Evolutionary conservation across 2,329 filamentous ascomycete species (phyloP).

Genomic region (Fusarium denticulatum): DNA sequence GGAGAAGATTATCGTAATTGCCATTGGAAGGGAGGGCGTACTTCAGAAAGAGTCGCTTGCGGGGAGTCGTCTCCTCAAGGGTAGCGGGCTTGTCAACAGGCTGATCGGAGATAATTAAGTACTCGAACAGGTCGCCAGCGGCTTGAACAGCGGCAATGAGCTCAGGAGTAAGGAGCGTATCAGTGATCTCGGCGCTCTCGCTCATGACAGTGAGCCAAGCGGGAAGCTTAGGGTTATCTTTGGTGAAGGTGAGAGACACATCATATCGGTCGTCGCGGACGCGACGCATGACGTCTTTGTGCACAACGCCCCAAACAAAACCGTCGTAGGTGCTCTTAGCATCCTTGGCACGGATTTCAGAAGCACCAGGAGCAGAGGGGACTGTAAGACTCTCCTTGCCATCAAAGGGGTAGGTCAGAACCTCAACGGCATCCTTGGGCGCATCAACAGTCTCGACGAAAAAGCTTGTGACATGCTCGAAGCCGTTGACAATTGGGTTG

Average conservation of each 20-base stretch:
- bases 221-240: slow-evolving; percentile 91
- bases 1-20: slow-evolving; percentile 72
- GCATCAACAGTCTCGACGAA: slow-evolving; percentile 80
- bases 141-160: slow-evolving; percentile 80
- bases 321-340: slow-evolving; percentile 80
- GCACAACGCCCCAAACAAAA: slow-evolving; percentile 94
- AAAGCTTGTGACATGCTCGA: slow-evolving; percentile 76
- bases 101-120: slow-evolving; percentile 89
- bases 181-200: slow-evolving; percentile 94
- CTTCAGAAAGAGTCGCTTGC: slow-evolving; percentile 87
- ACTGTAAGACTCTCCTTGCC: slow-evolving; percentile 86
- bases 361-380: slow-evolving; percentile 69
- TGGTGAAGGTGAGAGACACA: slow-evolving; percentile 89
- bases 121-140: slow-evolving; percentile 83
- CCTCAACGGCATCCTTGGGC: slow-evolving; percentile 79
- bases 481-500: slow-evolving; percentile 73
- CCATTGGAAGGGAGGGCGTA: slow-evolving; percentile 73
- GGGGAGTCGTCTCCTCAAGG: slow-evolving; percentile 82
- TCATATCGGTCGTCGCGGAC: slow-evolving; percentile 95
- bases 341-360: slow-evolving; percentile 63
- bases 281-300: slow-evolving; percentile 93
- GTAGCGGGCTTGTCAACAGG: slow-evolving; percentile 86
- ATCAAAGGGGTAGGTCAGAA: slow-evolving; percentile 87
- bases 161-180: slow-evolving; percentile 86
- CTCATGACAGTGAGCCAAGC: slow-evolving; percentile 94